Conservation (phyloP, 2,329 filamentous ascomycete genomes). For the Phialophora expanda region DNA sequence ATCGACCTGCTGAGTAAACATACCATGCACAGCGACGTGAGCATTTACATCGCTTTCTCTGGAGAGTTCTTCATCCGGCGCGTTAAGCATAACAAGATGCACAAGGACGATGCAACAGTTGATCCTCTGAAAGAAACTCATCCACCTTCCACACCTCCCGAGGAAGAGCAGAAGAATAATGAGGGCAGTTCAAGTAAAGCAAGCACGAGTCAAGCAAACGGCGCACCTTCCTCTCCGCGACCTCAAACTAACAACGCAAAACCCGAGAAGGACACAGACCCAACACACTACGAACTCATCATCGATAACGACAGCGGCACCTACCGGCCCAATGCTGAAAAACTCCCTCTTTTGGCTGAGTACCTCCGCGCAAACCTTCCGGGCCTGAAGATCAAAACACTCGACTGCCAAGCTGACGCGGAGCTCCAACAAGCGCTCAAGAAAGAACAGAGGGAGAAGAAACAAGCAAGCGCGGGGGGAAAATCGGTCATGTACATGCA, state of each 20-base stretch:
- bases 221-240: neutral
- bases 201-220: conserved; percentile 1
- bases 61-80: conserved; percentile 91
- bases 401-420: conserved; percentile 75
- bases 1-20: conserved; percentile 94
- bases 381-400: conserved; percentile 72
- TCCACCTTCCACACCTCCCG: conserved; percentile 53
- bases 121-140: conserved; percentile 51
- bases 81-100: conserved; percentile 57
- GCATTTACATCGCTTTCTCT: conserved; percentile 86
- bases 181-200: conserved; percentile 7
- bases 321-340: conserved; percentile 81
- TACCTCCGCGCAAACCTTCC: conserved; percentile 78
- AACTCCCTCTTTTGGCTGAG: conserved; percentile 71
- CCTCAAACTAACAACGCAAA: neutral
- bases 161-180: conserved; percentile 42
- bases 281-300: conserved; percentile 75
- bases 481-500: conserved; percentile 62
- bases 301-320: conserved; percentile 97
- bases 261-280: conserved; percentile 50
- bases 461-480: conserved; percentile 63
- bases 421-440: conserved; percentile 76
- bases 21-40: conserved; percentile 94
- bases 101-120: conserved; percentile 35
- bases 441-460: conserved; percentile 72